Evolutionary conservation across 2,329 filamentous ascomycete species (phyloP), one percentile per base, ranked within the genome.

Genomic region (Canariomyces notabilis): DNA sequence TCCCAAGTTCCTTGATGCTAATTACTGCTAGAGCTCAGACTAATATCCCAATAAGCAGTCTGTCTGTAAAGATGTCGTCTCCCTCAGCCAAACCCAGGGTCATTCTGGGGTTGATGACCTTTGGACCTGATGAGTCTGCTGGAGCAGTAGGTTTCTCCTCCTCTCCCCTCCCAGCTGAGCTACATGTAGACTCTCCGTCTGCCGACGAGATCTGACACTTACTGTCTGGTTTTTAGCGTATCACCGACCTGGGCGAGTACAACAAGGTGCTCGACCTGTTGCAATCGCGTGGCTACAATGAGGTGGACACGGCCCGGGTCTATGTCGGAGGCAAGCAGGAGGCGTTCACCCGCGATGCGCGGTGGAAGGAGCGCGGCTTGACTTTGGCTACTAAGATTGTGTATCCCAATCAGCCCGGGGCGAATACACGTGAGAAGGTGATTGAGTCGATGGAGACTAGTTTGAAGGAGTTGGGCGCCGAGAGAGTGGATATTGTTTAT

Each of bases 41-140:
- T n/a, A n/a, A n/a, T n/a, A n/a, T n/a, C n/a, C n/a, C n/a, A n/a
- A n/a, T n/a, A n/a, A n/a, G n/a, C n/a, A n/a, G n/a, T n/a, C n/a
- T n/a, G n/a, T n/a, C n/a, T n/a, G n/a, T n/a, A n/a, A n/a, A n/a
- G n/a, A n/a, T n/a, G n/a, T n/a, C n/a, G n/a, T n/a, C n/a, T n/a
- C n/a, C n/a, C n/a, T n/a, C n/a, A n/a, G n/a, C 52, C 32, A 57
- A 37, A n/a, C 42, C 45, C 15, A 52, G 58, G 37, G 68, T 83
- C 54, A 82, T 88, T 68, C 76, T 88, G 37, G 83, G 84, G 23
- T 70, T 85, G 45, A 87, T 87, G 84, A 85, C 81, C 54, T 85
- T 84, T 63, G 82, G 80, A 23, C 75, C 83, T 6, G 77, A 81
- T 53, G 69, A 73, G 51, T 46, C 54, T 6, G 47, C 57, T 19